phyloP scores from a whole-genome alignment of 495 filamentous ascomycete species.

The Wilcoxina mikolae region DNA sequence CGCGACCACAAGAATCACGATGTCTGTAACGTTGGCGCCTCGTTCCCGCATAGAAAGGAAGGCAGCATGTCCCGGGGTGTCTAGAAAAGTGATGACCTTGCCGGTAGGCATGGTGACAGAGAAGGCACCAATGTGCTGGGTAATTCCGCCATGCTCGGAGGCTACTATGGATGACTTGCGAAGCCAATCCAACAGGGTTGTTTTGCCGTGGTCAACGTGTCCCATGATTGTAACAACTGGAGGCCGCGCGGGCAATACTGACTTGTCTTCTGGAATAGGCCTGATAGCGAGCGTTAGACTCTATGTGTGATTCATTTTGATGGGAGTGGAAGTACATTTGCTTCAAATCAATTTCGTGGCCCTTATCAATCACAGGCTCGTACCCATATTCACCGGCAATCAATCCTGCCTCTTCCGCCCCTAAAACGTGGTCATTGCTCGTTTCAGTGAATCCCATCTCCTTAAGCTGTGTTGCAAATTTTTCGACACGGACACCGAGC shows the following conservation, averaged over 20 bases:
- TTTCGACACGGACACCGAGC: constrained; percentile 52
- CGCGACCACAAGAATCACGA: constrained; percentile 89
- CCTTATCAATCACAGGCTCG: constrained; percentile 67
- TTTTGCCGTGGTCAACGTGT: constrained; percentile 98
- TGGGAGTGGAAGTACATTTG: no score
- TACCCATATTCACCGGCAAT: constrained; percentile 88
- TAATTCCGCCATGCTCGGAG: constrained; percentile 90
- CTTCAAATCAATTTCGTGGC: constrained; percentile 52
- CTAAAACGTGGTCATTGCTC: constrained; percentile 63
- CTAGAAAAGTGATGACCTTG: constrained; percentile 86
- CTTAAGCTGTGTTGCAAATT: constrained; percentile 60
- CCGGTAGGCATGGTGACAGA: constrained; percentile 73
- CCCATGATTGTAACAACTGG: constrained; percentile 99
- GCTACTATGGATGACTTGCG: constrained; percentile 84
- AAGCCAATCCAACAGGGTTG: constrained; percentile 84
- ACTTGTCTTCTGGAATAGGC: constrained; percentile 55
- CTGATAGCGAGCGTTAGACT: no score
- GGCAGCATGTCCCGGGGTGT: constrained; percentile 91
- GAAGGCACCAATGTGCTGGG: constrained; percentile 99
- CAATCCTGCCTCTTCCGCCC: constrained; percentile 76
- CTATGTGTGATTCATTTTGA: no score
- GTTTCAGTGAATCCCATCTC: constrained; percentile 75
- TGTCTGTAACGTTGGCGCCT: constrained; percentile 91
- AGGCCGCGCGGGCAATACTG: constrained; percentile 55
- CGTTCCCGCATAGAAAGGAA: constrained; percentile 93